Conservation (phyloP, 768 basidiomycete species). For the Glaciozyma martinii region DNA sequence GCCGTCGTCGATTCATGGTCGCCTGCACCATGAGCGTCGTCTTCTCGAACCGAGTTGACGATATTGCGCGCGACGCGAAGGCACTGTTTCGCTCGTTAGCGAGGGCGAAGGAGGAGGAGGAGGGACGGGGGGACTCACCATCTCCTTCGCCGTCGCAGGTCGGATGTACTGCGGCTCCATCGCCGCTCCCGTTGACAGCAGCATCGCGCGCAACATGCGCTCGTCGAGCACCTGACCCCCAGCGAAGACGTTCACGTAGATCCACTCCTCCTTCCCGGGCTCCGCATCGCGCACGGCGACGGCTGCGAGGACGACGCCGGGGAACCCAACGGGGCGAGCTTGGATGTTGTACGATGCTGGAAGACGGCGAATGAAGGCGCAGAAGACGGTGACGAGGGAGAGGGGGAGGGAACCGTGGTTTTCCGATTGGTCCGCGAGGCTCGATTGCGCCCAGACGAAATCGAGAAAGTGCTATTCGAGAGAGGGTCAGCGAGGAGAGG, state of each 20-base stretch:
- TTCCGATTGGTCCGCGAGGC: not conserved
- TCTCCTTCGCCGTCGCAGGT: constrained; percentile 8
- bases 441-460: not conserved
- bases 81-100: not conserved
- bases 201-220: not conserved
- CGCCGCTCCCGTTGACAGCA: not conserved
- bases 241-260: constrained; percentile 17
- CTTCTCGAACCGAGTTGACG: constrained; percentile 19
- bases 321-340: constrained; percentile 16
- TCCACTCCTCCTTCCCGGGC: constrained; percentile 3
- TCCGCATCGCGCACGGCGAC: not conserved
- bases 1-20: not conserved
- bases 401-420: constrained; percentile 20
- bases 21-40: not conserved
- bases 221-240: not conserved
- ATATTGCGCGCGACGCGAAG: constrained; percentile 26
- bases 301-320: constrained; percentile 16
- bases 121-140: constrained; percentile 15
- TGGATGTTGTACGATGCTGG: constrained; percentile 11
- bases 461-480: constrained; percentile 17
- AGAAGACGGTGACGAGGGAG: constrained; percentile 28
- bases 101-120: not conserved
- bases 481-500: not conserved
- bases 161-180: not conserved
- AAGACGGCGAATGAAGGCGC: constrained; percentile 16